Percentiles rank a stretch among this genome's conserved stretches.
These are phyloP conservation scores for Pythium graminicola DNA, from an alignment of 352 stramenopile species.

Conservation along the genomic window DNA sequence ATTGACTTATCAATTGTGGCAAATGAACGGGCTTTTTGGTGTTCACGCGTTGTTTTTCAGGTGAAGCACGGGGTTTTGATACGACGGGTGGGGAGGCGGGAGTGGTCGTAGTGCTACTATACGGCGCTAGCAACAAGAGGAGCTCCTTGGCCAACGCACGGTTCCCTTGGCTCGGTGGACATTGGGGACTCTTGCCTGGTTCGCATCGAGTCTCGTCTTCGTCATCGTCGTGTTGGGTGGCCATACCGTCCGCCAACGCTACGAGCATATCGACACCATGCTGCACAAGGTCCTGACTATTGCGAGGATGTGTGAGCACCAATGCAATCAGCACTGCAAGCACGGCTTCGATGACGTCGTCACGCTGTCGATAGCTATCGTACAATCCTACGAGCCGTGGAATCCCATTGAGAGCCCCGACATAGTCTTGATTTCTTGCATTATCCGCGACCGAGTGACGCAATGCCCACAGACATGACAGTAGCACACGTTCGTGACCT, in stretches of 20 bases:
- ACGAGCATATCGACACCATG: slow-evolving; percentile 58
- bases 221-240: slow-evolving; percentile 14
- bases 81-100: no score
- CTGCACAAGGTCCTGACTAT: slow-evolving; percentile 63
- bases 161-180: slow-evolving; percentile 30
- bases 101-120: no score
- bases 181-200: neutral
- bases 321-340: slow-evolving; percentile 49
- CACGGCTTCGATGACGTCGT: slow-evolving; percentile 57
- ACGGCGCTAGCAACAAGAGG: slow-evolving; percentile 49
- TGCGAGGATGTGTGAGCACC: slow-evolving; percentile 45
- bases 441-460: slow-evolving; percentile 54
- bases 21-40: slow-evolving; percentile 2
- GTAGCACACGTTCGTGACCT: slow-evolving; percentile 23
- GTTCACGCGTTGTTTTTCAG: neutral
- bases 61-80: no score
- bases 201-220: slow-evolving; percentile 30
- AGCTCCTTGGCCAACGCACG: slow-evolving; percentile 44
- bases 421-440: slow-evolving; percentile 52
- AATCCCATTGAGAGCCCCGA: slow-evolving; percentile 46
- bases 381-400: slow-evolving; percentile 40
- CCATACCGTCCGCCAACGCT: slow-evolving; percentile 30
- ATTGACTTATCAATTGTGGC: neutral
- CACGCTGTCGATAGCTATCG: slow-evolving; percentile 30
- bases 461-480: slow-evolving; percentile 65